A percentile compares a stretch with the other conserved stretches of the same genome.
Evolutionary conservation across 305 asterid genomes (phyloP).

Genomic region (Andrographis paniculata): DNA sequence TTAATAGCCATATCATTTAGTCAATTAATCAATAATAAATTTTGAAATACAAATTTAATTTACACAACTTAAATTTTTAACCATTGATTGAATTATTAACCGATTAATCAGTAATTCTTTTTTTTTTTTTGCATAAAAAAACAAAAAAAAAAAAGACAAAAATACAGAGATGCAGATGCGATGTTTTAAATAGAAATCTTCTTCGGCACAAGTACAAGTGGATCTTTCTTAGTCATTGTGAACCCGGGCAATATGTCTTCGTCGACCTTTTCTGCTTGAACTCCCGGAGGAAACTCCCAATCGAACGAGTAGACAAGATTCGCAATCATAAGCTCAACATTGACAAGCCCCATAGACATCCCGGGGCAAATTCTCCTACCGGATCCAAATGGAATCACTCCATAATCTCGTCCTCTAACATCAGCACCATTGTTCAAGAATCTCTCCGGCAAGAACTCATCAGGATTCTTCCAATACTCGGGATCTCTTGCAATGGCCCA

Average conservation of each 20-base stretch:
- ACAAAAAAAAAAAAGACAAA: no score
- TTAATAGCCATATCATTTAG: no score
- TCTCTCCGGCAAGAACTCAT: slow-evolving; percentile 31
- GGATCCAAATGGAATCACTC: slow-evolving; percentile 34
- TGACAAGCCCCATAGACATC: slow-evolving; percentile 27
- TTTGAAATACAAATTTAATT: no score
- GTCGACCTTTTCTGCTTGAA: slow-evolving; percentile 27
- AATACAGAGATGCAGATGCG: no score
- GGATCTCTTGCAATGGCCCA: slow-evolving; percentile 45
- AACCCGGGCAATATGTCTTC: slow-evolving; percentile 25
- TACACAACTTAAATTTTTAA: no score
- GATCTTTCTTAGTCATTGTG: slow-evolving; percentile 34
- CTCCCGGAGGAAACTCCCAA: slow-evolving; percentile 34
- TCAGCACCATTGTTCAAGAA: slow-evolving; percentile 22
- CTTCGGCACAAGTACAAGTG: slow-evolving; percentile 32
- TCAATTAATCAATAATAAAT: no score
- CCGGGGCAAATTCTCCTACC: slow-evolving; percentile 47
- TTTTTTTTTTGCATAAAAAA: no score
- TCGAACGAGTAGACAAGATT: slow-evolving; percentile 34
- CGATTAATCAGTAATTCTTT: no score
- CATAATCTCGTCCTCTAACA: slow-evolving; percentile 25
- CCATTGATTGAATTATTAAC: no score
- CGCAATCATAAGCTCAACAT: slow-evolving; percentile 33
- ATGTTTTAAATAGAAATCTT: no score
- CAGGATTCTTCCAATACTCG: slow-evolving; percentile 22